A percentile compares a stretch with the other conserved stretches of the same genome.
Conservation (phyloP, 164 flowering plant species). For the Magnolia changhungtana region DNA sequence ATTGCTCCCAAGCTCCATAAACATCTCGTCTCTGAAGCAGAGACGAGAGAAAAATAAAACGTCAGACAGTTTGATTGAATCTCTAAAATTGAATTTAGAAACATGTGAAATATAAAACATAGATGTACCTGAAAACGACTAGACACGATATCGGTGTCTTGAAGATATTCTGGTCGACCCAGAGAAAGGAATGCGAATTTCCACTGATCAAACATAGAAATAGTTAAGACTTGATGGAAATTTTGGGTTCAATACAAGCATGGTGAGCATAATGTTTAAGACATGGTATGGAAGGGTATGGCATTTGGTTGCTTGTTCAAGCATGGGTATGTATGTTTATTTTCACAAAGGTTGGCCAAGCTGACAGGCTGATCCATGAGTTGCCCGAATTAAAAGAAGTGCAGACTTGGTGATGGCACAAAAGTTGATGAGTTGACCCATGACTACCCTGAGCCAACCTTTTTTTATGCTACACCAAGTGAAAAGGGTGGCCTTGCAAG, state of each 20-base stretch:
- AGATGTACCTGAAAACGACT: constrained; percentile 74
- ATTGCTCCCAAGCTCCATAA: constrained; percentile 98
- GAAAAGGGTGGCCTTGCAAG: no score
- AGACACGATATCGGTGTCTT: constrained; percentile 71
- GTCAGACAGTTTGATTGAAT: background rate
- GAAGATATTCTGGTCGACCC: constrained; percentile 87
- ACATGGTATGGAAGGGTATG: background rate
- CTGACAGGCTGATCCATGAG: background rate
- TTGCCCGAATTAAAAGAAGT: no score
- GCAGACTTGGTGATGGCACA: no score
- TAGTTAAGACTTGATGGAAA: background rate
- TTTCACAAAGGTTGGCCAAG: background rate
- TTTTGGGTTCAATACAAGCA: background rate
- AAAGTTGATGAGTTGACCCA: no score
- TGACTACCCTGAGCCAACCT: no score
- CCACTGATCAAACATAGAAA: constrained; percentile 53
- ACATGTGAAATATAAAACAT: background rate
- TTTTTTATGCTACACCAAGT: no score
- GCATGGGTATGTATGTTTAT: background rate
- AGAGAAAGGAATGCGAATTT: constrained; percentile 81
- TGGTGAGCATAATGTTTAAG: background rate
- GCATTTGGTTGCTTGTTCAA: background rate
- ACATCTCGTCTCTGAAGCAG: constrained; percentile 77
- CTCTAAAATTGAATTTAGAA: background rate
- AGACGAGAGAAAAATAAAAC: background rate